These are phyloP conservation scores for Rhodotorula sp. DNA, from an alignment of 1,284 basidiomycete genomes.

Conservation along the genomic window DNA sequence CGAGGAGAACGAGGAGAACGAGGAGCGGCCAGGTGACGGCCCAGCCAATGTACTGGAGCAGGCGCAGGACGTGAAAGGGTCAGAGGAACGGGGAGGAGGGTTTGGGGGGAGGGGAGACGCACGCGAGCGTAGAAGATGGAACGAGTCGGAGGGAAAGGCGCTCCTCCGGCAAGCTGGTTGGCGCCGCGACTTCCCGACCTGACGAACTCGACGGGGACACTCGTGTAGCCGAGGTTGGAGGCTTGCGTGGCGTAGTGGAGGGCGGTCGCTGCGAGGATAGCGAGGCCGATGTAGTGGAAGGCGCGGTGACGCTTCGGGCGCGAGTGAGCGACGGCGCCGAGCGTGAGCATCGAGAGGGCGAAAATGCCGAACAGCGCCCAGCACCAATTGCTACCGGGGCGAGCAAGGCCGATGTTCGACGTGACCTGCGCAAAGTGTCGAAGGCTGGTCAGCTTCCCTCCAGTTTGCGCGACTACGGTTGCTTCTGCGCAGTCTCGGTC, in stretches of 20 bases:
- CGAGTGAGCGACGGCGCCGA: conserved; percentile 1
- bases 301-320: conserved; percentile 2
- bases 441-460: neutral
- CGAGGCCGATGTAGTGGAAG: conserved; percentile 14
- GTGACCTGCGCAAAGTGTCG: neutral
- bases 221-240: conserved; percentile 5
- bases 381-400: neutral
- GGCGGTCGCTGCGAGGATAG: neutral
- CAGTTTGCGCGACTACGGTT: neutral
- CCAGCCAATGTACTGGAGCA: conserved; percentile 56
- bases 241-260: neutral
- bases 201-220: conserved; percentile 10
- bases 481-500: neutral
- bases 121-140: conserved; percentile 13
- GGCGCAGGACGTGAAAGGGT: neutral
- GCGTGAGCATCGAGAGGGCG: neutral
- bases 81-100: neutral
- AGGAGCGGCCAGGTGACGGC: conserved; percentile 58
- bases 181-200: conserved; percentile 3
- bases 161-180: neutral
- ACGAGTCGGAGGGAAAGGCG: conserved; percentile 3
- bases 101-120: neutral
- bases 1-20: conserved; percentile 57
- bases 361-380: conserved; percentile 14
- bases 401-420: conserved; percentile 3